Evolutionary conservation across 768 basidiomycete species (phyloP).

Genomic region (Lyophyllum semitale): DNA sequence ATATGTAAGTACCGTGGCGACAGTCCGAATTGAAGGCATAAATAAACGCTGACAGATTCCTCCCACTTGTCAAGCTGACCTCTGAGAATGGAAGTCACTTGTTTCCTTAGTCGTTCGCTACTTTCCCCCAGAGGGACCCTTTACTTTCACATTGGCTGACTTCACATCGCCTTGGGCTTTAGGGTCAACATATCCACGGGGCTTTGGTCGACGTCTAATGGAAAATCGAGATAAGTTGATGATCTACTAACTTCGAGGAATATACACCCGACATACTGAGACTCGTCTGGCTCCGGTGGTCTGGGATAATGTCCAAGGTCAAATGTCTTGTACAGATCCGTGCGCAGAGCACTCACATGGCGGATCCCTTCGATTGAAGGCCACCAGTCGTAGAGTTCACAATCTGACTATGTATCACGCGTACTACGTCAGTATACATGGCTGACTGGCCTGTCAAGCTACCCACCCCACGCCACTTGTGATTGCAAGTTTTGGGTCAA

Average conservation of each 20-base stretch:
- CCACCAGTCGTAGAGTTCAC: constrained; percentile 8
- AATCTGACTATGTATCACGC: background rate
- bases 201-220: background rate
- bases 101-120: too few relatives aligned
- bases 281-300: background rate
- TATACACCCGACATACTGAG: background rate
- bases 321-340: background rate
- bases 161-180: background rate
- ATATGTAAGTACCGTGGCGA: too few relatives aligned
- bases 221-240: background rate
- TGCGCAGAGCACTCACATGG: constrained; percentile 1
- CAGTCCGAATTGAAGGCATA: too few relatives aligned
- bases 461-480: constrained; percentile 7
- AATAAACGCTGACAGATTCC: too few relatives aligned
- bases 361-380: constrained; percentile 1
- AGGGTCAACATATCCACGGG: constrained; percentile 1
- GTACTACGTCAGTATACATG: background rate
- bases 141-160: too few relatives aligned
- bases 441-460: background rate
- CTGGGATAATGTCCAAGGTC: background rate
- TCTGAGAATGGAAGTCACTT: too few relatives aligned
- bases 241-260: background rate
- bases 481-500: background rate
- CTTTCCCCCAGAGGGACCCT: too few relatives aligned
- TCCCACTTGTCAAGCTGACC: too few relatives aligned